Evolutionary conservation across 768 basidiomycete species (phyloP).

Genomic region (Suillus occidentalis): DNA sequence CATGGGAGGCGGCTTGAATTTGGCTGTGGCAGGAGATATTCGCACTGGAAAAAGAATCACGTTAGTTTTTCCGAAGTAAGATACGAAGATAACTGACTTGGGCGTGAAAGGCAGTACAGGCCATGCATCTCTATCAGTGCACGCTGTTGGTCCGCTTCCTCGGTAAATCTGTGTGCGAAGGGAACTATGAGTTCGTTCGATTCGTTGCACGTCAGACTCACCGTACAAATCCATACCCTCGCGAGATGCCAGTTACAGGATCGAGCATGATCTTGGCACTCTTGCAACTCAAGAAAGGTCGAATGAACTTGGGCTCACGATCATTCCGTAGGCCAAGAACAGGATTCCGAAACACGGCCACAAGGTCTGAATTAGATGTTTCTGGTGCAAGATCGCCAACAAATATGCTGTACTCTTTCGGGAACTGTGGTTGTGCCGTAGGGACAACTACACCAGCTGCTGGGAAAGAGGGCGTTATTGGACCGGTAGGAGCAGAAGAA

Average conservation of each 20-base stretch:
- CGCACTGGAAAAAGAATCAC: conserved; percentile 59
- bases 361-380: conserved; percentile 93
- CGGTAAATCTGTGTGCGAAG: conserved; percentile 64
- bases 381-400: conserved; percentile 93
- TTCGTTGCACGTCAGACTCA: conserved; percentile 30
- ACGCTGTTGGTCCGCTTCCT: conserved; percentile 85
- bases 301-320: conserved; percentile 84
- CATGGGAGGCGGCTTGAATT: conserved; percentile 65
- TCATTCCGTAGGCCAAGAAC: conserved; percentile 83
- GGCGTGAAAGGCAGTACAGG: conserved; percentile 83
- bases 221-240: conserved; percentile 94
- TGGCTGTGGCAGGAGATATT: conserved; percentile 87
- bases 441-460: conserved; percentile 29
- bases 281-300: conserved; percentile 88
- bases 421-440: conserved; percentile 53
- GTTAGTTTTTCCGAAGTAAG: conserved; percentile 15
- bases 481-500: conserved; percentile 39
- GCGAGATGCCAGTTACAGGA: conserved; percentile 83
- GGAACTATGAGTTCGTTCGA: not conserved
- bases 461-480: conserved; percentile 31
- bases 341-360: conserved; percentile 89
- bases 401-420: conserved; percentile 91
- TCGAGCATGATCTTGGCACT: conserved; percentile 96
- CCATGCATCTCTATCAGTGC: conserved; percentile 92
- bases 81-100: conserved; percentile 55